Base-by-base conservation (phyloP, 352 stramenopile genomes). In the Phytophthora vignae region DNA sequence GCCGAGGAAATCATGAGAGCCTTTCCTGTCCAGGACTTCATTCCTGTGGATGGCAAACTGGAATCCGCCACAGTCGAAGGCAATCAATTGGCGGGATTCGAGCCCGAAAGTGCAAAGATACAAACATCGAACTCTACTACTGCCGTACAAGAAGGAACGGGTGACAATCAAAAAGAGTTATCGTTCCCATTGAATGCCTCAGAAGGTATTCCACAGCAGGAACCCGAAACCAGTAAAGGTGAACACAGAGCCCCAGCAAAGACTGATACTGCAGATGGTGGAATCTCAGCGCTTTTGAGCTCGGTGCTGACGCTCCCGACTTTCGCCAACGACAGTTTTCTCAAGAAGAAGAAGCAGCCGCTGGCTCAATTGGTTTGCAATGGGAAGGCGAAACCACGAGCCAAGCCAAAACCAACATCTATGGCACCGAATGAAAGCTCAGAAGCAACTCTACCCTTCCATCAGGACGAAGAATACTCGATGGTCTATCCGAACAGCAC, bases 11-110 rank as follows among this genome's bases (percentile, higher is more conserved):
- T 90, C 53, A 82, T 91, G 82, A 77, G 82, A 10, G 78, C 80
- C 9, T 95, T 92, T 27, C 87, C 87, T 0, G 73, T 93, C 2
- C 87, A 95, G 49, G 83, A 91, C 14, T 94, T 90, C 55, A 93
- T 94, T 38, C 79, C 82, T 33, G 49, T 84, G 1, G 38, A 65
- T n/a, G 15, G 8, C 5, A 49, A 68, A 6, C 44, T 38, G 25
- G 54, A 57, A 48, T 33, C 53, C 2, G 21, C 4, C 27, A 49
- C 7, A 29, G 15, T 36, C 33, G 22, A 27, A 15, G 31, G 22
- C 11, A 67, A 64, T 44, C 21, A 54, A 11, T 53, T 60, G 6
- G 15, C 33, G 22, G 46, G 48, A 15, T 6, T 38, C 44, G n/a
- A 54, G 29, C 27, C 19, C 25, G 44, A 53, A 60, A 10, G 9